Evolutionary conservation across 2,329 filamentous ascomycete species (phyloP).

Genomic region (Xylariaceae sp.): DNA sequence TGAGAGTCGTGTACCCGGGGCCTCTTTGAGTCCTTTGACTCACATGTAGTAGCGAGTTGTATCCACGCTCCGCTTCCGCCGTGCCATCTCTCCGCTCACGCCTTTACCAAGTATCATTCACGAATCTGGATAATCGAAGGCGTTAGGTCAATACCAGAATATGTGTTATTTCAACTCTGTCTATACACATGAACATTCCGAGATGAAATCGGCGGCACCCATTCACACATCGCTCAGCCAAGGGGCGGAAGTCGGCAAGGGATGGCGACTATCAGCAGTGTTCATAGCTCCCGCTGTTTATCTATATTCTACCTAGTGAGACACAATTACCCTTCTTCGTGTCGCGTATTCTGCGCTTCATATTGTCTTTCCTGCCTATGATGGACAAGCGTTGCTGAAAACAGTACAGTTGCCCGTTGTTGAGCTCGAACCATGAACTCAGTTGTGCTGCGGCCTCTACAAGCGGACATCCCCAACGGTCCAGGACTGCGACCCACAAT

Average conservation of each 20-base stretch:
- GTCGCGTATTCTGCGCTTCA: slow-evolving; percentile 1
- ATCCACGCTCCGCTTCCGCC: too few species aligned
- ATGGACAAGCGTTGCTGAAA: slow-evolving; percentile 9
- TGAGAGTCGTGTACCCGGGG: slow-evolving; percentile 2
- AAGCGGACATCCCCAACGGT: slow-evolving; percentile 34
- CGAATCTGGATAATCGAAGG: too few species aligned
- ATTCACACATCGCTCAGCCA: slow-evolving; percentile 12
- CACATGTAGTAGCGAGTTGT: too few species aligned
- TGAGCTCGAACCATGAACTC: slow-evolving; percentile 21
- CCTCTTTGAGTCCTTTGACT: background rate
- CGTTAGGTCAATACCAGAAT: too few species aligned
- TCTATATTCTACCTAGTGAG: slow-evolving; percentile 17
- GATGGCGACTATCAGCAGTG: slow-evolving; percentile 9
- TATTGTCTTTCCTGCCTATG: slow-evolving; percentile 1
- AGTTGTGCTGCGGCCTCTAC: slow-evolving; percentile 23
- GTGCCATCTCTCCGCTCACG: too few species aligned
- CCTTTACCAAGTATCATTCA: too few species aligned
- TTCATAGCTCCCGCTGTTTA: background rate
- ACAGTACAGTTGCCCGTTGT: slow-evolving; percentile 8
- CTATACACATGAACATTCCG: slow-evolving; percentile 4
- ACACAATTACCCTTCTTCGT: slow-evolving; percentile 18
- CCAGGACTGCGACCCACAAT: slow-evolving; percentile 25
- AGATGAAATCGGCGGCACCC: slow-evolving; percentile 4
- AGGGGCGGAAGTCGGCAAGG: slow-evolving; percentile 15
- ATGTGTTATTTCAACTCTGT: too few species aligned